phyloP scores from a whole-genome alignment of 768 basidiomycete species.

The Lanmaoa rubissima region DNA sequence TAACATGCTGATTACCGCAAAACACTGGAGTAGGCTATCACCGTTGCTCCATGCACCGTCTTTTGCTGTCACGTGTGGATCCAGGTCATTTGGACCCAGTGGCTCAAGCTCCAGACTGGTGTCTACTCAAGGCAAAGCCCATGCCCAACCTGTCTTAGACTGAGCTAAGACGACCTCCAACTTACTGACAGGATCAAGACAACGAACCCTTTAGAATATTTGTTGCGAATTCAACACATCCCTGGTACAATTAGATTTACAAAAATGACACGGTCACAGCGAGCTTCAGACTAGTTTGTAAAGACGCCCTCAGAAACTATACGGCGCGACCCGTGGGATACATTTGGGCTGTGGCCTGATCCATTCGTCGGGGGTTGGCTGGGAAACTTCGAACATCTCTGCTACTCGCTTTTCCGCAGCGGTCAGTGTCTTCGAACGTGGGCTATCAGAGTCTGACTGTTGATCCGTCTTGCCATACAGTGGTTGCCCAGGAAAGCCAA shows the following conservation, averaged over 20 bases:
- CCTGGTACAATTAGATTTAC: background rate
- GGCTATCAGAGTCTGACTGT: background rate
- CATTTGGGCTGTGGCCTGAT: constrained; percentile 15
- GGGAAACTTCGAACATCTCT: background rate
- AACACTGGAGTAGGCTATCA: too few species aligned
- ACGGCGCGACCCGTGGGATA: constrained; percentile 4
- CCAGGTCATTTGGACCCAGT: too few species aligned
- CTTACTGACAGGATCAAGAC: background rate
- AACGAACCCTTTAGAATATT: background rate
- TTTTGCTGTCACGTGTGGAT: too few species aligned
- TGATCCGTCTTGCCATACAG: background rate
- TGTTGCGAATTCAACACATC: background rate
- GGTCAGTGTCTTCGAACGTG: background rate
- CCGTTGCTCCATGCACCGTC: too few species aligned
- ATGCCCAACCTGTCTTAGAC: background rate
- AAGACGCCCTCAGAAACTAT: background rate
- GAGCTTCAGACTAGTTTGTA: background rate
- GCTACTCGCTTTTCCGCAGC: background rate
- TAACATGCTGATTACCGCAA: too few species aligned
- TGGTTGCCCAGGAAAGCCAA: constrained; percentile 1
- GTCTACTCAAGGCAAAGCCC: too few species aligned
- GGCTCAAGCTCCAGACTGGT: too few species aligned
- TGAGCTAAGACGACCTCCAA: too few species aligned
- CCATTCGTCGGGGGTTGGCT: constrained; percentile 1
- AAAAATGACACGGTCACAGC: background rate